Evolutionary conservation across 2,329 filamentous ascomycete genomes (phyloP), one percentile per base, ranked within the genome.

Genomic region (Colletotrichum sp.): DNA sequence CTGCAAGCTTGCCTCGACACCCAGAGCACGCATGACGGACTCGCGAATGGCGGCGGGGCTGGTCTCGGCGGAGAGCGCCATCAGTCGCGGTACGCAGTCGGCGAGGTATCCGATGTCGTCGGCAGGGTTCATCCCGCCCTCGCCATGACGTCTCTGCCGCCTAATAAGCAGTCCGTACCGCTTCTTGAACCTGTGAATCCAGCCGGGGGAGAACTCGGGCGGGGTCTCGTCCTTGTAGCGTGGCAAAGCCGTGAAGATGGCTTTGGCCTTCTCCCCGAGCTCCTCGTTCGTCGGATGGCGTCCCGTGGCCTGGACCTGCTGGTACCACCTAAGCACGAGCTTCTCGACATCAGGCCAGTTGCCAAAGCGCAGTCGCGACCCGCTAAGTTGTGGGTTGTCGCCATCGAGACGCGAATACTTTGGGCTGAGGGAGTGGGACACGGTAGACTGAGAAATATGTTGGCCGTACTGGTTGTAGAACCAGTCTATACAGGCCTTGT

Each of bases 171-270:
- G 84, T 0, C 90, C 90, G 75, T 92, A 92, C 13, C 91, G 87
- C 81, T 92, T 92, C 83, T 92, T 92, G 84, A 92, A 92, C 43
- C 91, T 87, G 78, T 92, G 91, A 73, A 92, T 92, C 91, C 91
- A 92, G 55, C 91, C 91, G 0, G 91, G 91, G 0, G 90, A 92
- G 81, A 92, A 92, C 81, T 92, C 91, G 62, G 91, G 91, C 2
- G 90, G 84, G n/a, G 83, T 83, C 80, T 92, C 90, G 77, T 90
- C 90, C 80, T 90, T 91, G 82, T 92, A 92, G 21, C 90, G 89
- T 18, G 90, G 90, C 32, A 92, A 84, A 79, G 90, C 88, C 58
- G 84, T 84, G 81, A 92, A 92, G 78, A 92, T 91, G 73, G 83
- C 80, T 81, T 91, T 92, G 58, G 91, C 91, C 84, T 92, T 92